These are phyloP conservation scores for Blastobotrys arbuscula DNA, from an alignment of 1,139 yeast species.

Conservation along the genomic window DNA sequence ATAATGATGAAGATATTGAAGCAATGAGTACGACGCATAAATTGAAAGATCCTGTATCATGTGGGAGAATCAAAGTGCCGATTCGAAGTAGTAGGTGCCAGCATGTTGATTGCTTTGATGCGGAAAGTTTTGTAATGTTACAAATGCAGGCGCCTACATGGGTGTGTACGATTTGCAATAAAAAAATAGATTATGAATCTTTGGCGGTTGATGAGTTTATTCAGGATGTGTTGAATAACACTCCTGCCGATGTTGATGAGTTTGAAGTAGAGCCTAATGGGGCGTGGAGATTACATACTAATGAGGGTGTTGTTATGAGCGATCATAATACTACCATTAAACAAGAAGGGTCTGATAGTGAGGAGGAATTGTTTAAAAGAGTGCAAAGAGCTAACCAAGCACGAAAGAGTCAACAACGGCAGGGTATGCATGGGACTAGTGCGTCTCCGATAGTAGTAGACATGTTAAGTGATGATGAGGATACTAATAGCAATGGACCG, in stretches of 20 bases:
- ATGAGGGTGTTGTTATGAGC: constrained; percentile 3
- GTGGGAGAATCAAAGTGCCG: constrained; percentile 35
- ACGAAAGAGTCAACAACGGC: neutral
- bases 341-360: constrained; percentile 14
- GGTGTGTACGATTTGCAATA: constrained; percentile 40
- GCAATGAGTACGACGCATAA: constrained; percentile 34
- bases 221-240: constrained; percentile 30
- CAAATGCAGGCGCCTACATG: constrained; percentile 42
- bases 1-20: constrained; percentile 36
- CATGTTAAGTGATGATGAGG: constrained; percentile 14
- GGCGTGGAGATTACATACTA: constrained; percentile 29
- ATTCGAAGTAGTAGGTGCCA: constrained; percentile 35
- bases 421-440: constrained; percentile 7
- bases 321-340: constrained; percentile 13
- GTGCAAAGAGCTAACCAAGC: constrained; percentile 2
- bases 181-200: constrained; percentile 28
- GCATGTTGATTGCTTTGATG: constrained; percentile 42
- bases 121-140: constrained; percentile 34
- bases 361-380: constrained; percentile 11
- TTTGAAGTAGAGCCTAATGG: constrained; percentile 37
- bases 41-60: constrained; percentile 37
- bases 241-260: constrained; percentile 28
- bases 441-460: constrained; percentile 12
- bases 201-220: constrained; percentile 38
- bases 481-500: neutral